Evolutionary conservation across 495 filamentous ascomycete genomes (phyloP), one percentile per base, ranked within the genome.

Genomic region (Aspergillus kassunensis): DNA sequence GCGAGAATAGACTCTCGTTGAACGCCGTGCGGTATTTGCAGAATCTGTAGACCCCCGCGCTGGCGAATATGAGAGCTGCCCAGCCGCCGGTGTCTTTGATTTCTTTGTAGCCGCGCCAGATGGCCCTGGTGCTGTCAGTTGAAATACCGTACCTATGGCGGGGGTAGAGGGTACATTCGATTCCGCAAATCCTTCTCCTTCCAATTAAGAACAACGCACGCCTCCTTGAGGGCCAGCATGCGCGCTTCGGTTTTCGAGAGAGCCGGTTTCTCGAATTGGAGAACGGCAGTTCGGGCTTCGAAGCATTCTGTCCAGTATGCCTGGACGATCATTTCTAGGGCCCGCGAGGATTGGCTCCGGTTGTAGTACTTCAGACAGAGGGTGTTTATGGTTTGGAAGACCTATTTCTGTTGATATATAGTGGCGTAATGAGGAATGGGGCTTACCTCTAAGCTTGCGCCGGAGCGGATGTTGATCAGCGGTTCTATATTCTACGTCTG

Each of bases 51-150:
- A 62, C 52, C 0, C 55, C 59, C 0, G 53, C 23, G 16, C 59
- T 55, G 25, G 59, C 55, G 29, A 62, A 62, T 4, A 58, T 56
- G 13, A 62, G 49, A 25, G 52, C 50, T 16, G 59, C 51, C 59
- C 59, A 61, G 12, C 59, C 59, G 11, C 59, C 59, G 11, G 49
- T 44, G 35, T 61, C 59, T 46, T 61, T 61, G 27, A 62, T 58
- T 40, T 62, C 55, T 30, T 58, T 62, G 49, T 62, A 62, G 2
- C 59, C 59, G 30, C 59, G 59, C 59, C 59, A 62, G 23, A 62
- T 58, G 1, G 55, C 59, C 20, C 55, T 62, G 13, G n/a, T 34
- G 4, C n/a, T 12, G 31, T 34, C 13, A 34, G 31, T 30, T 30
- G n/a, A n/a, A n/a, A n/a, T n/a, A n/a, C n/a, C n/a, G n/a, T n/a